These are phyloP conservation scores for Lactarius indigo DNA, from an alignment of 768 basidiomycete species.

Conservation along the genomic window DNA sequence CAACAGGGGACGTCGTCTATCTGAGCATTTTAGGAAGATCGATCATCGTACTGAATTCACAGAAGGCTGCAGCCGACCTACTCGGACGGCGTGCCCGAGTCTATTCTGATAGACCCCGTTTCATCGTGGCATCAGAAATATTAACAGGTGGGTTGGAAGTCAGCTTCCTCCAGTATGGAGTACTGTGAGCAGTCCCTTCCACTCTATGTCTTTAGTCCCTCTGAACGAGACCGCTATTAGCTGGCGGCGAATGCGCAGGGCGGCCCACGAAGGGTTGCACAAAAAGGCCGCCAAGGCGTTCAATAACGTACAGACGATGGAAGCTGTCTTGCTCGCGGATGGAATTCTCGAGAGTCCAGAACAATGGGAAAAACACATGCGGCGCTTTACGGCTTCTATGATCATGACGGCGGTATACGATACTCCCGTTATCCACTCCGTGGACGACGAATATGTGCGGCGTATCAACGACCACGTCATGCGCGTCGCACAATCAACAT, in stretches of 20 bases:
- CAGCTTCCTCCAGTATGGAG: constrained; percentile 20
- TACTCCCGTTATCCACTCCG: constrained; percentile 14
- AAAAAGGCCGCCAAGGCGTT: constrained; percentile 18
- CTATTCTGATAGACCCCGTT: constrained; percentile 49
- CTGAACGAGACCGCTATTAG: constrained; percentile 3
- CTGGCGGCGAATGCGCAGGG: constrained; percentile 22
- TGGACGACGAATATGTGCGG: constrained; percentile 15
- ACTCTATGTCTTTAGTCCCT: background rate
- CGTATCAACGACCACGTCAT: constrained; percentile 22
- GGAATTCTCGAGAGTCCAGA: constrained; percentile 16
- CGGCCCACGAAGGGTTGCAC: constrained; percentile 23
- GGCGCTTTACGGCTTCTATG: constrained; percentile 24
- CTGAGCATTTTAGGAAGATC: constrained; percentile 44
- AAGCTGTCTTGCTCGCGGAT: constrained; percentile 16
- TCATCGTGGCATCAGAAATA: constrained; percentile 24
- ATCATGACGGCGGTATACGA: constrained; percentile 24
- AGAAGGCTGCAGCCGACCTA: constrained; percentile 41
- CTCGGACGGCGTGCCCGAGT: constrained; percentile 45
- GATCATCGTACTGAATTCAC: constrained; percentile 46
- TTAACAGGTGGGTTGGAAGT: constrained; percentile 21
- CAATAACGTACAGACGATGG: constrained; percentile 19
- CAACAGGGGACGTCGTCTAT: constrained; percentile 40
- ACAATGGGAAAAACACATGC: constrained; percentile 22
- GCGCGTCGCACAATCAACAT: constrained; percentile 14
- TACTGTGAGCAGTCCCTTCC: constrained; percentile 12